Evolutionary conservation across 1,284 basidiomycete genomes (phyloP).

Genomic region (Stereum hirsutum): DNA sequence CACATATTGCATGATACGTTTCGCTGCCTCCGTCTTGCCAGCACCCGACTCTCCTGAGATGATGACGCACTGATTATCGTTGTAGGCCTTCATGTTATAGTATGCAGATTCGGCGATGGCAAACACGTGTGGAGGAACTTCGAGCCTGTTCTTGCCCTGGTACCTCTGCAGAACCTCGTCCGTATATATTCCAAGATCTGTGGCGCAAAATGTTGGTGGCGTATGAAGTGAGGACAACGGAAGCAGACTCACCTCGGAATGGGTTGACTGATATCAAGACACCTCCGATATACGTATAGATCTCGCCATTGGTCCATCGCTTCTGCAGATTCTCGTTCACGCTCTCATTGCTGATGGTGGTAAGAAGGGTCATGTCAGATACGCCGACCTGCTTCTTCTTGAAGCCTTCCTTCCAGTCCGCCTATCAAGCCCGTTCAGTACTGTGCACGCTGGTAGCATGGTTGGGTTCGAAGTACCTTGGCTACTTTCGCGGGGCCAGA

Average conservation of each 20-base stretch:
- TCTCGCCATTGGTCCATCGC: slow-evolving; percentile 91
- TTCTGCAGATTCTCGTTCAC: slow-evolving; percentile 98
- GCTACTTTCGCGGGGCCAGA: slow-evolving; percentile 56
- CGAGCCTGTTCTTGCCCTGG: slow-evolving; percentile 96
- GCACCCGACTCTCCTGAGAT: slow-evolving; percentile 98
- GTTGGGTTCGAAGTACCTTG: slow-evolving; percentile 39
- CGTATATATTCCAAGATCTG: slow-evolving; percentile 96
- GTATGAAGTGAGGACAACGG: slow-evolving; percentile 1
- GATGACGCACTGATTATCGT: slow-evolving; percentile 99
- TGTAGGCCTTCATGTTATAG: slow-evolving; percentile 99
- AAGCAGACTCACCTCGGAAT: slow-evolving; percentile 79
- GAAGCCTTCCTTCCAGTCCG: slow-evolving; percentile 97
- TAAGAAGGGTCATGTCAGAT: slow-evolving; percentile 96
- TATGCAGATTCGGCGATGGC: slow-evolving; percentile 95
- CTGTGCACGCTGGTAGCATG: not conserved
- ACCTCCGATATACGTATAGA: slow-evolving; percentile 98
- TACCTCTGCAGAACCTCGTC: slow-evolving; percentile 83
- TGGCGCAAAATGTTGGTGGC: not conserved
- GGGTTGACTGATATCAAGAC: slow-evolving; percentile 99
- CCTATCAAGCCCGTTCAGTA: slow-evolving; percentile 36
- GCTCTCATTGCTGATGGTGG: slow-evolving; percentile 95
- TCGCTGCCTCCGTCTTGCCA: slow-evolving; percentile 96
- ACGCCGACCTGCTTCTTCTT: slow-evolving; percentile 98
- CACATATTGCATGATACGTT: slow-evolving; percentile 99
- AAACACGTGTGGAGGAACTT: slow-evolving; percentile 98